phyloP scores from a whole-genome alignment of 345 rosid genomes.

The Camelina neglecta region DNA sequence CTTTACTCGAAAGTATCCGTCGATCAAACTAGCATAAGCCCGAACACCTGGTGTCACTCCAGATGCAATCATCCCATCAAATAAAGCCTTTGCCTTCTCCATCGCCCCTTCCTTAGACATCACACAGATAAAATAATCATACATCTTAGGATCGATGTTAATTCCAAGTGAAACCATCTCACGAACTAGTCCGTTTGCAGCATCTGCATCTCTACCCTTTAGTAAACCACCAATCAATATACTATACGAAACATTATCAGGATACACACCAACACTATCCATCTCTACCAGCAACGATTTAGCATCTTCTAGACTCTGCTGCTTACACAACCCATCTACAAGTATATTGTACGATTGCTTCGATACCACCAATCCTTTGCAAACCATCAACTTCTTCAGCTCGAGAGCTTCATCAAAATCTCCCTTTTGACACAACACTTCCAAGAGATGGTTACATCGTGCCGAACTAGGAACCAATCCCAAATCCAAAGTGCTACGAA shows the following conservation, averaged over 20 bases:
- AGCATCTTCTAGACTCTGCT: constrained; percentile 62
- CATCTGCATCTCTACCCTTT: constrained; percentile 57
- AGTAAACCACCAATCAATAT: constrained; percentile 66
- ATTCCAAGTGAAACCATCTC: constrained; percentile 64
- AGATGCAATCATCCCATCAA: constrained; percentile 60
- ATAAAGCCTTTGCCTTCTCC: constrained; percentile 65
- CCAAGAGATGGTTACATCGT: constrained; percentile 64
- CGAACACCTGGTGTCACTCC: constrained; percentile 64
- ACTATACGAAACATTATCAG: constrained; percentile 51
- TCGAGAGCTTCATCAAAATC: constrained; percentile 60
- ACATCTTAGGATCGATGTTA: constrained; percentile 48
- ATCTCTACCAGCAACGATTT: constrained; percentile 61
- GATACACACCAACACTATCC: constrained; percentile 53
- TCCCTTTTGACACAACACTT: constrained; percentile 66
- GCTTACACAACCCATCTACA: constrained; percentile 62
- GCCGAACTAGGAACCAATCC: constrained; percentile 49
- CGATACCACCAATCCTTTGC: constrained; percentile 56
- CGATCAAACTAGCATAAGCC: constrained; percentile 64
- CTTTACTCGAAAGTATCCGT: constrained; percentile 57
- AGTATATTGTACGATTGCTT: constrained; percentile 52
- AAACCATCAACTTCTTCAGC: constrained; percentile 55
- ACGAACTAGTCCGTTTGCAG: constrained; percentile 62
- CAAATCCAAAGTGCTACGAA: constrained; percentile 45
- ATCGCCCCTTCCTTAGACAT: constrained; percentile 64
- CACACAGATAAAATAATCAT: constrained; percentile 56